Evolutionary conservation across 2,329 filamentous ascomycete species (phyloP), one percentile per base, ranked within the genome.

Genomic region (Acrodontium crateriforme): DNA sequence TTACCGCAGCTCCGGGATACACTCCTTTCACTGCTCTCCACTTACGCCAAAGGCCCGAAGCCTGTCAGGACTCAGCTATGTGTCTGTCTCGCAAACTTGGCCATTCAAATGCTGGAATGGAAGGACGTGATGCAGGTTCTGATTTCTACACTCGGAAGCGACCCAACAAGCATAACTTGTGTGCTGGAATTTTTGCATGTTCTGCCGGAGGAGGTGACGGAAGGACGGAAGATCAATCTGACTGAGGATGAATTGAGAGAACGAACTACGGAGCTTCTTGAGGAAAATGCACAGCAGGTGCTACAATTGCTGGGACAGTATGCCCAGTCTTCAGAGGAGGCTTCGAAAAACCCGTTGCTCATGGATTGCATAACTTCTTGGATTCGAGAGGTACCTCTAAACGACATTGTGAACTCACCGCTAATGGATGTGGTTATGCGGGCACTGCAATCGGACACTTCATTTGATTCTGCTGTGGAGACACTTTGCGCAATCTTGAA

Each of bases 221-320:
- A 98, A 69, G 89, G 89, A 62, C 83, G 89, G 62, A 98, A 95
- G 66, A 94, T 98, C 69, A 93, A 84, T 69, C 71, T 98, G 62
- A 85, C 83, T 73, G 89, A 98, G 79, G 85, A 95, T 65, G 87
- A 95, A 58, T 71, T 98, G 54, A 69, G 66, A 42, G 65, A 70
- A 47, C 79, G 89, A 64, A 94, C 89, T 41, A 74, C 72, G 55
- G 87, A 93, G 57, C 66, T 98, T 47, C 65, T 98, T 55, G 77
- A 80, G 56, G 78, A 93, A 56, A 98, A 95, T 55, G 81, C 84
- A 32, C 66, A 77, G 40, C 76, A 87, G 56, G 89, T 95, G 39
- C 68, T 98, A 49, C 71, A 76, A 46, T 69, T 98, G 38, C 67
- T 98, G 41, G 79, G 83, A 35, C 82, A 82, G 55, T 98, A 95